Conservation (phyloP, 176 grass and related monocot genomes). For the Ensete ventricosum region DNA sequence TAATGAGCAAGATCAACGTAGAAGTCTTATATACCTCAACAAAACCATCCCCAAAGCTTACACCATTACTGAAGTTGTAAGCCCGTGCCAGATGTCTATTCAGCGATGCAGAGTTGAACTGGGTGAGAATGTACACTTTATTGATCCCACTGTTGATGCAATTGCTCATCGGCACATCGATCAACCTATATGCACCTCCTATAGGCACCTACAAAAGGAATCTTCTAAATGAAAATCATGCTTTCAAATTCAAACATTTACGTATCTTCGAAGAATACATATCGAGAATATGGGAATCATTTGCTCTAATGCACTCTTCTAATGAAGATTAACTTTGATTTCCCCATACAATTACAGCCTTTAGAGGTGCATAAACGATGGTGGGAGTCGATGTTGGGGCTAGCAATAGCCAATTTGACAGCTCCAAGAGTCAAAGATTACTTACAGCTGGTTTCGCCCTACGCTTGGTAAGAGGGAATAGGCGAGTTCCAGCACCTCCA, state of each 20-base stretch:
- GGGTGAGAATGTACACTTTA: conserved; percentile 89
- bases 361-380: not conserved
- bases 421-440: not conserved
- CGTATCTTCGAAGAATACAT: too few species aligned
- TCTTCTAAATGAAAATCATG: too few species aligned
- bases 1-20: not conserved
- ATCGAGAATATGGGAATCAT: too few species aligned
- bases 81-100: conserved; percentile 72
- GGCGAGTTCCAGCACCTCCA: conserved; percentile 71
- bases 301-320: too few species aligned
- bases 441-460: conserved; percentile 87
- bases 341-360: not conserved
- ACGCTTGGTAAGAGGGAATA: conserved; percentile 80
- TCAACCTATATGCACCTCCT: conserved; percentile 73
- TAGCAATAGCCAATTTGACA: too few species aligned
- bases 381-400: not conserved
- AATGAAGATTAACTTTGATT: too few species aligned
- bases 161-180: conserved; percentile 97
- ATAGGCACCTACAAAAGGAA: conserved; percentile 51
- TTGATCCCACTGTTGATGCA: conserved; percentile 91
- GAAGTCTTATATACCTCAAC: conserved; percentile 39
- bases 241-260: too few species aligned
- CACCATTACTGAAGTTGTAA: conserved; percentile 64
- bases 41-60: conserved; percentile 62
- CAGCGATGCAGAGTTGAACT: conserved; percentile 81